Evolutionary conservation across 495 filamentous ascomycete species (phyloP), one percentile per base, ranked within the genome.

Genomic region (Parathielavia appendiculata): DNA sequence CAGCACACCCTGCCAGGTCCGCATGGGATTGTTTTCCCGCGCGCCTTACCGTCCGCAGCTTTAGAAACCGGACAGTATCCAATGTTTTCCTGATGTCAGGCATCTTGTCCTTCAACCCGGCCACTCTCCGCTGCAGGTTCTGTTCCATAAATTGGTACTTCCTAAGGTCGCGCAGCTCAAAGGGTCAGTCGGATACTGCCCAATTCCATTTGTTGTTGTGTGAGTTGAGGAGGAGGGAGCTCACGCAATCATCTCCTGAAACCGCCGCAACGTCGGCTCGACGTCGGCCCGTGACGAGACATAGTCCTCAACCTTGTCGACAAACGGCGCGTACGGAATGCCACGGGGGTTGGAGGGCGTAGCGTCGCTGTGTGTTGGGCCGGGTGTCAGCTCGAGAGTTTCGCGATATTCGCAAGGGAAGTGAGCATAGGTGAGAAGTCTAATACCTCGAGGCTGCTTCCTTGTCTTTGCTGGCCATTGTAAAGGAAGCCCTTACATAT

Each of bases 141-240:
- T 86, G 79, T 77, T 97, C 91, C 93, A 98, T 98, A 75, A 97
- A 98, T 72, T 97, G 95, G 76, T 98, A 98, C 79, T 98, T 97
- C 54, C 88, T 92, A 45, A 10, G 53, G 47, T 10, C 34, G 34
- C 17, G 20, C 41, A n/a, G 20, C 10, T 44, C 38, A 39, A 20
- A 23, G 23, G 16, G 38, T 58, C 54, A 60, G 54, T 32, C 41
- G 40, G 17, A 22, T 4, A 0, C 19, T 6, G 26, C 26, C 26
- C 26, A 2, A 30, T 1, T 22, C 41, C 53, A 32, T 34, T 4
- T 34, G n/a, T 14, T 34, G 36, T 19, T 36, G 39, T 6, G 26
- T 2, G 32, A 16, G 32, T 6, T 9, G 26, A n/a, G 26, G 26
- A 30, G 49, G 14, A 17, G 17, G 14, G 19, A 71, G 17, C 82